Evolutionary conservation across 2,329 filamentous ascomycete genomes (phyloP).

Genomic region (Microascus cirrosus): DNA sequence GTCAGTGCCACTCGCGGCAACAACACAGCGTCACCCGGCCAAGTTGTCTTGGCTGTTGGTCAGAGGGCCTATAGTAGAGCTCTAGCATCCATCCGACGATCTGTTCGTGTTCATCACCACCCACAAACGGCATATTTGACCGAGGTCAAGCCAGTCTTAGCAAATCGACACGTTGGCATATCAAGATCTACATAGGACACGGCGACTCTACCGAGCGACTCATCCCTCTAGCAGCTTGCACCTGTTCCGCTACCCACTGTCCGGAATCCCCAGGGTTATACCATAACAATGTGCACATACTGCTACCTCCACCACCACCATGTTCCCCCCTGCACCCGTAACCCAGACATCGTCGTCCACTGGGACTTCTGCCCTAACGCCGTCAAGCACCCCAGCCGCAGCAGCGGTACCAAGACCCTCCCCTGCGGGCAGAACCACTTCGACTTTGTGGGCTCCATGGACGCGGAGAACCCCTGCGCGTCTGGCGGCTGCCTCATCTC

Average conservation of each 20-base stretch:
- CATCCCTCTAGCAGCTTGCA: neutral
- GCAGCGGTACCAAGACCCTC: conserved; percentile 9
- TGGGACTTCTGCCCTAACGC: conserved; percentile 28
- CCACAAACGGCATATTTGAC: neutral
- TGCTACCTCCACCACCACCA: conserved; percentile 42
- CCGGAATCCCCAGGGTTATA: neutral
- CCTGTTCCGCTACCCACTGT: neutral
- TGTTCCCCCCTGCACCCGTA: conserved; percentile 26
- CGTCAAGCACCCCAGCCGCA: conserved; percentile 6
- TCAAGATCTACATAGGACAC: neutral
- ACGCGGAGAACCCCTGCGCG: conserved; percentile 30
- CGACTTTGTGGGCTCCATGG: conserved; percentile 18
- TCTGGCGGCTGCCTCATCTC: conserved; percentile 32
- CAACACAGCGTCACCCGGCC: neutral
- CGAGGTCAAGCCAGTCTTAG: neutral
- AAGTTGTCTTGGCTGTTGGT: neutral
- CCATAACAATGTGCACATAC: conserved; percentile 34
- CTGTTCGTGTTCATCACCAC: neutral
- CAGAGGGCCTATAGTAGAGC: neutral
- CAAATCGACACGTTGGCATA: neutral
- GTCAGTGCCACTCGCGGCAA: neutral
- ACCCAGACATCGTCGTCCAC: conserved; percentile 26
- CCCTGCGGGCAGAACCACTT: conserved; percentile 13
- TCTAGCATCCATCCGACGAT: neutral
- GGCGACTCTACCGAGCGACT: neutral